Percentiles rank a stretch among this genome's conserved stretches.
Conservation (phyloP, 345 rosid genomes). For the Hirschfeldia incana region DNA sequence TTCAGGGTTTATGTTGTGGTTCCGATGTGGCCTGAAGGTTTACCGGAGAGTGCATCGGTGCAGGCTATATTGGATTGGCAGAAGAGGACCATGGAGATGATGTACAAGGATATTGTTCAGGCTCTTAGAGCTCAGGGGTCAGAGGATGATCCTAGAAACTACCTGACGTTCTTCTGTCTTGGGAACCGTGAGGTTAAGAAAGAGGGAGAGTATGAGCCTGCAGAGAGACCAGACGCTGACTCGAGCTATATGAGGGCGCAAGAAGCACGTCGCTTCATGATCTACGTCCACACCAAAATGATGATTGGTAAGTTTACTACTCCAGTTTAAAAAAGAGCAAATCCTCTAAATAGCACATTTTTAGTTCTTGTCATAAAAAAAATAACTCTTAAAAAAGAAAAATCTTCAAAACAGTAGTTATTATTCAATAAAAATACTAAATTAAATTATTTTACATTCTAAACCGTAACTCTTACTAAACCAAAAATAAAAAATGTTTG, state of each 20-base stretch:
- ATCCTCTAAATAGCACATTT: not conserved
- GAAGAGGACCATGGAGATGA: slow-evolving; percentile 96
- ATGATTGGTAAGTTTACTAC: slow-evolving; percentile 72
- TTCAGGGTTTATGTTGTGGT: slow-evolving; percentile 85
- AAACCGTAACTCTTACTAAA: not conserved
- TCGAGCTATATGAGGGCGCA: slow-evolving; percentile 61
- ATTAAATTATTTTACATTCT: not conserved
- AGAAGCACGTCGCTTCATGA: slow-evolving; percentile 35
- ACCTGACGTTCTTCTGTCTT: slow-evolving; percentile 91
- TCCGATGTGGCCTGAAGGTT: slow-evolving; percentile 99
- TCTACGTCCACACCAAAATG: slow-evolving; percentile 15
- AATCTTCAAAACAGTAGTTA: too few relatives aligned
- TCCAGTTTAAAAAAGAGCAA: not conserved
- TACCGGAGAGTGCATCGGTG: slow-evolving; percentile 92
- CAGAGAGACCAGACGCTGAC: slow-evolving; percentile 74
- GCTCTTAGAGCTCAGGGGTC: slow-evolving; percentile 73
- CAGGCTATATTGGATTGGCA: slow-evolving; percentile 99
- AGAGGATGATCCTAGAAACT: slow-evolving; percentile 85
- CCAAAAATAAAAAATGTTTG: not conserved
- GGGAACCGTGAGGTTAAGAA: slow-evolving; percentile 93
- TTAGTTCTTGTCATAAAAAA: not conserved
- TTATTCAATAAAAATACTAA: too few relatives aligned
- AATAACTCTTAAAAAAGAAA: too few relatives aligned
- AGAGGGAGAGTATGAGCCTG: slow-evolving; percentile 87
- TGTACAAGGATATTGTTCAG: slow-evolving; percentile 78